Evolutionary conservation across 345 rosid species (phyloP).

Genomic region (Citrus mangshanensis): DNA sequence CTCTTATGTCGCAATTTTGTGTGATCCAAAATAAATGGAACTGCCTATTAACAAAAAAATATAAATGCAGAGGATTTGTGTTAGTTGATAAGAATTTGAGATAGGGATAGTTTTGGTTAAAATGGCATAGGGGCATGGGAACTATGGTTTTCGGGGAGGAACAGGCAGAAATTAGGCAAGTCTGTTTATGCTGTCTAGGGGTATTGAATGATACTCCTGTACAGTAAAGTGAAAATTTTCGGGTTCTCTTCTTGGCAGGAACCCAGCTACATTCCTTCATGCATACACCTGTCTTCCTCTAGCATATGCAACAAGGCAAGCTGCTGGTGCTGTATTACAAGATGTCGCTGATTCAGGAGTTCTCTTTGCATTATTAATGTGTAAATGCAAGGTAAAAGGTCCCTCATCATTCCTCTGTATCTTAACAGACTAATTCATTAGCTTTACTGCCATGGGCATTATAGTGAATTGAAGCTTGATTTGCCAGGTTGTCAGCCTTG

Average conservation of each 20-base stretch:
- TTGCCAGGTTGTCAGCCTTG: conserved; percentile 89
- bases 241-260: conserved; percentile 43
- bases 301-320: conserved; percentile 72
- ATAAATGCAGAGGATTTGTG: neutral
- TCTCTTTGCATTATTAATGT: conserved; percentile 79
- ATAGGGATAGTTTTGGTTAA: neutral
- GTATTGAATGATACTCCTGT: neutral
- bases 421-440: neutral
- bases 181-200: neutral
- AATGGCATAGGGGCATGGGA: neutral
- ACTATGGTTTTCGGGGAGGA: neutral
- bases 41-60: neutral
- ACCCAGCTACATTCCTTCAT: conserved; percentile 91
- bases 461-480: conserved; percentile 18
- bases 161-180: neutral
- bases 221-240: neutral
- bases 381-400: conserved; percentile 66
- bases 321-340: conserved; percentile 85
- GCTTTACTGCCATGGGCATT: conserved; percentile 8
- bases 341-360: conserved; percentile 90
- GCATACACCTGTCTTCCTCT: conserved; percentile 98
- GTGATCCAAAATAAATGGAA: neutral
- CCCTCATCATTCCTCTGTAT: neutral
- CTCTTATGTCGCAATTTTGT: neutral
- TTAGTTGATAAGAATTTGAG: neutral